phyloP scores from a whole-genome alignment of 2,329 filamentous ascomycete species.

The Fusarium pseudograminearum region DNA sequence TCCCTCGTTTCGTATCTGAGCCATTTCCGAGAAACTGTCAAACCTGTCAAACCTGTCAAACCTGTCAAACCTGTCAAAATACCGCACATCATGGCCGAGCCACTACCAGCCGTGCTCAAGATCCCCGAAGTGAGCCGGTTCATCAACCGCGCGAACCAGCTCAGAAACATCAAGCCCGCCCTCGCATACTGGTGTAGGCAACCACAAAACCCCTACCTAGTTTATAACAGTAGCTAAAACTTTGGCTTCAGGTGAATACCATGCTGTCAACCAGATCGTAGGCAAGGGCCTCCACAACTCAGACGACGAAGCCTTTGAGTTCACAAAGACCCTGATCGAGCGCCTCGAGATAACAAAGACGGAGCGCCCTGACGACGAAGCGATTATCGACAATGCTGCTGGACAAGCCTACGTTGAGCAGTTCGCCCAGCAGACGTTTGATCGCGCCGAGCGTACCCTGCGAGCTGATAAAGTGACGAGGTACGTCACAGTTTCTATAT shows the following conservation, averaged over 20 bases:
- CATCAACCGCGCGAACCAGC: constrained; percentile 83
- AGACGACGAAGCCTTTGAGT: constrained; percentile 82
- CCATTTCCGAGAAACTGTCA: background rate
- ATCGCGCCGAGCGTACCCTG: constrained; percentile 84
- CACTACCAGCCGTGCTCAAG: constrained; percentile 68
- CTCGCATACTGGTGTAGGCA: constrained; percentile 93
- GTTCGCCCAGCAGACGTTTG: constrained; percentile 90
- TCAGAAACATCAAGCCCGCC: constrained; percentile 86
- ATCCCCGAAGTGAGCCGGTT: constrained; percentile 86
- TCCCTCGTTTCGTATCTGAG: background rate
- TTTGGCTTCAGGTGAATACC: constrained; percentile 79
- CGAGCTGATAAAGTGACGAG: constrained; percentile 85
- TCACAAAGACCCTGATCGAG: constrained; percentile 89
- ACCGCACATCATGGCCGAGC: constrained; percentile 70
- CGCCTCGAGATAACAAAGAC: constrained; percentile 76
- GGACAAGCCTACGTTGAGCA: constrained; percentile 94
- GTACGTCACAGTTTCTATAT: constrained; percentile 56
- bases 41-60: background rate
- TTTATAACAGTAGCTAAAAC: constrained; percentile 1
- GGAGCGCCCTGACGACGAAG: constrained; percentile 81
- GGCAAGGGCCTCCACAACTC: constrained; percentile 80
- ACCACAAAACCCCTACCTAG: background rate
- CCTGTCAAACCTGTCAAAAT: background rate
- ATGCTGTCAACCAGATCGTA: constrained; percentile 92
- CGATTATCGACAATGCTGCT: constrained; percentile 84